A percentile compares a stretch with the other conserved stretches of the same genome.
These are phyloP conservation scores for Trypanosoma theileri DNA, from an alignment of 208 protist species.

Conservation along the genomic window DNA sequence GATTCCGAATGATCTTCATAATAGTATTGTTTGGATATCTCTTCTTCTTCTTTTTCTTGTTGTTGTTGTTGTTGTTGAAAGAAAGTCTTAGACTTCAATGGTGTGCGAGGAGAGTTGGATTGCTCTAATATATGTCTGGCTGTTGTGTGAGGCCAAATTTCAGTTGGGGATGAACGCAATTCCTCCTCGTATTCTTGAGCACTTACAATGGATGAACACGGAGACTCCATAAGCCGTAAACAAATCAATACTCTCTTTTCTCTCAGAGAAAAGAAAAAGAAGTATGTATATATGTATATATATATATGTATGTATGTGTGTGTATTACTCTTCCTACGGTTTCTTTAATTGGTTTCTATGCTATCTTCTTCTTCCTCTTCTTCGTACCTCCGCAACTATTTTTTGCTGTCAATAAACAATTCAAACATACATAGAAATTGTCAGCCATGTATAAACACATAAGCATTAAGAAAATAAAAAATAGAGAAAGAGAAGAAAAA, in stretches of 20 bases:
- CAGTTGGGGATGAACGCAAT: background rate
- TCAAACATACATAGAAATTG: constrained; percentile 2
- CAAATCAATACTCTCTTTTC: too few species aligned
- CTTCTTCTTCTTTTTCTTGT: too few species aligned
- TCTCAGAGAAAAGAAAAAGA: background rate
- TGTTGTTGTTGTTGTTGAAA: too few species aligned
- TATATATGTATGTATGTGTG: too few species aligned
- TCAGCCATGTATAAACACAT: background rate
- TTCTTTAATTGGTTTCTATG: too few species aligned
- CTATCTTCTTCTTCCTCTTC: too few species aligned
- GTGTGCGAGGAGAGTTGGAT: background rate
- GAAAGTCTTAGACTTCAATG: background rate
- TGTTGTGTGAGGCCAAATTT: background rate
- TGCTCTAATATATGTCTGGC: background rate
- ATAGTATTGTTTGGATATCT: too few species aligned
- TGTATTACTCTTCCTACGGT: too few species aligned
- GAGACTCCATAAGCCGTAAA: constrained; percentile 2
- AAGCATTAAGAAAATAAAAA: background rate
- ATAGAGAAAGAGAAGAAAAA: background rate
- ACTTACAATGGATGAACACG: background rate
- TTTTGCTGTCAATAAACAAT: background rate
- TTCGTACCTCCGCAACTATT: background rate
- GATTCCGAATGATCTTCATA: too few species aligned
- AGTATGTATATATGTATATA: too few species aligned
- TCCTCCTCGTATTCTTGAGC: background rate